Conservation (phyloP, 2,329 filamentous ascomycete genomes). For the Thielaviopsis cerberus region DNA sequence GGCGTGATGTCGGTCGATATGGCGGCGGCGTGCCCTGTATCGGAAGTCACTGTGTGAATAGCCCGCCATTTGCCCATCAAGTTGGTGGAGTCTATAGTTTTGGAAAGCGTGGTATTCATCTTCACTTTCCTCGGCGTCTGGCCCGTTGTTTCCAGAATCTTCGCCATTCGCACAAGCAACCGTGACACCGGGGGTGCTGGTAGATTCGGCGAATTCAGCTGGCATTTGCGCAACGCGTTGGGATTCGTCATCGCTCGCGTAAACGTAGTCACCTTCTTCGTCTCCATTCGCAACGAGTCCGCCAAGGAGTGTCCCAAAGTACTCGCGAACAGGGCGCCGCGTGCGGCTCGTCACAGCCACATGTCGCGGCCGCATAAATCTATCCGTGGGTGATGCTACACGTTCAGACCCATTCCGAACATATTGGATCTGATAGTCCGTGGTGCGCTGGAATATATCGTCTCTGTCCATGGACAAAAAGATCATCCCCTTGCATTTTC, state of each 20-base stretch:
- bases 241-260: conserved; percentile 21
- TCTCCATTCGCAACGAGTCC: conserved; percentile 25
- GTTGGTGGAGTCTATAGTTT: neutral
- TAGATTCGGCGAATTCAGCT: conserved; percentile 30
- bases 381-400: neutral
- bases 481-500: conserved; percentile 73
- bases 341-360: neutral
- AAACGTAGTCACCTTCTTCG: conserved; percentile 20
- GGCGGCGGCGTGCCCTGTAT: no score
- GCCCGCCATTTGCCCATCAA: neutral
- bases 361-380: neutral
- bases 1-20: no score
- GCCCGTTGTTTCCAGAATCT: conserved; percentile 37
- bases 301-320: conserved; percentile 14
- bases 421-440: conserved; percentile 58
- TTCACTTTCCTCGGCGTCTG: conserved; percentile 32
- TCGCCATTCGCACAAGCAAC: conserved; percentile 20
- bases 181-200: conserved; percentile 34
- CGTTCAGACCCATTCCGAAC: conserved; percentile 16
- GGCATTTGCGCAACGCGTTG: conserved; percentile 19
- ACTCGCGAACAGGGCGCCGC: neutral
- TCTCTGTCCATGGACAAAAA: conserved; percentile 77
- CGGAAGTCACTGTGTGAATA: neutral
- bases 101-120: conserved; percentile 19
- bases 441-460: conserved; percentile 53